Evolutionary conservation across 2,329 filamentous ascomycete genomes (phyloP), one percentile per base, ranked within the genome.

Genomic region (Sporothrix curviconia): DNA sequence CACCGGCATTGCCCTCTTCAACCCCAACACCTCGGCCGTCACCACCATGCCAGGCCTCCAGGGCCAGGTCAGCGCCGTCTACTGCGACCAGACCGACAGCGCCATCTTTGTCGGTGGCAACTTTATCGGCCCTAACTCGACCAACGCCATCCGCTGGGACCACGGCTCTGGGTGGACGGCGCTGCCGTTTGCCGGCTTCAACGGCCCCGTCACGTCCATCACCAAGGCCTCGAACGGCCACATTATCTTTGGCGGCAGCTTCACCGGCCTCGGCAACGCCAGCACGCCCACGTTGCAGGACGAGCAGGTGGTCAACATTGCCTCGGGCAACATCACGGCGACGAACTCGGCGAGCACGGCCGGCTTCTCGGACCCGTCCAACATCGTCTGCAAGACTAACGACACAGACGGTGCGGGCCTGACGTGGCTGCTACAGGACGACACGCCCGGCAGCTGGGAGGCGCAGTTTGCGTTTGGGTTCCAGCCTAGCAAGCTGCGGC

Each of bases 21-120:
- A 96, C 69, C 83, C 89, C 3, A 82, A 83, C 62, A 86, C 84
- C 4, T 83, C 83, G 44, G 72, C 80, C 37, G 78, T 96, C 51
- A 87, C 83, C 1, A 79, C 90, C n/a, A 73, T 96, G 39, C 73
- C 82, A n/a, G 92, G 92, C 46, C 77, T 99, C 19, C 83, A 84
- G 55, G 95, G 94, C 37, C 85, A 88, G 60, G 91, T 97, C 57
- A 87, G 86, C 58, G 83, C 89, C 43, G 73, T 99, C 43, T 80
- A 89, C 58, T 99, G 95, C 72, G 94, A 99, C 68, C 71, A 84
- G 62, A 78, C 84, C 24, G 82, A 82, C 19, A 82, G 86, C 63
- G 87, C 82, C n/a, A 89, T 97, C 17, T 99, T 95, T 67, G 84
- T 97, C 44, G 95, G 94, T 59, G 94, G 94, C 28, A 86, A 84